Percentiles rank a stretch among this genome's conserved stretches.
Conservation (phyloP, 164 flowering plant species). For the Dillenia turbinata region DNA sequence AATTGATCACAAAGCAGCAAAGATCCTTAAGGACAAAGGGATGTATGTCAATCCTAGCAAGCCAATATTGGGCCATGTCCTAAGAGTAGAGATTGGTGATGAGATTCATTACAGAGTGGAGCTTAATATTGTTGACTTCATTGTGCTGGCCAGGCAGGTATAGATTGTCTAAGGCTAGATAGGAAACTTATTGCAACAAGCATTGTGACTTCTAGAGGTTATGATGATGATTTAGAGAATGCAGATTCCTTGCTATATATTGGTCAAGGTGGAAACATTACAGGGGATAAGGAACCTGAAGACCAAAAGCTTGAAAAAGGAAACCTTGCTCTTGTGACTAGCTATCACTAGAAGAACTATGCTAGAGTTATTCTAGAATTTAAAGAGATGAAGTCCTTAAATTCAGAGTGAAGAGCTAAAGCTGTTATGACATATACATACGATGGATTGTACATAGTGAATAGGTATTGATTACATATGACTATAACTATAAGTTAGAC, state of each 20-base stretch:
- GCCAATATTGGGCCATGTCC: slow-evolving; percentile 58
- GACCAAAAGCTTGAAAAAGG: slow-evolving; percentile 82
- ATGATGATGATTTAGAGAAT: slow-evolving; percentile 51
- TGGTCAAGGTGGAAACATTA: slow-evolving; percentile 67
- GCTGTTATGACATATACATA: slow-evolving; percentile 43
- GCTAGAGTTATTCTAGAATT: slow-evolving; percentile 81
- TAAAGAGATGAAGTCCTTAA: slow-evolving; percentile 32
- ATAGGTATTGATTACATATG: no score
- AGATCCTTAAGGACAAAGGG: slow-evolving; percentile 40
- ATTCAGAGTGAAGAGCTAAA: slow-evolving; percentile 31
- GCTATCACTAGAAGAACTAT: slow-evolving; percentile 37
- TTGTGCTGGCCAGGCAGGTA: slow-evolving; percentile 61
- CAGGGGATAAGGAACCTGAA: slow-evolving; percentile 37
- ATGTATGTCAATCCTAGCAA: slow-evolving; percentile 48
- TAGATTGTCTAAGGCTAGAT: slow-evolving; percentile 51
- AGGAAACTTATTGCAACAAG: slow-evolving; percentile 52
- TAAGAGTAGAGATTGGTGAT: slow-evolving; percentile 92
- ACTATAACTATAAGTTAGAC: no score
- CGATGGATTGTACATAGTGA: slow-evolving; percentile 75
- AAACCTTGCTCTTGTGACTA: slow-evolving; percentile 68
- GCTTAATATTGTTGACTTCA: slow-evolving; percentile 75
- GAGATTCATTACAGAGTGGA: slow-evolving; percentile 85
- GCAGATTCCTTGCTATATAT: slow-evolving; percentile 53
- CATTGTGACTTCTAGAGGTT: slow-evolving; percentile 76
- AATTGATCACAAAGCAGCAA: slow-evolving; percentile 42